Percentiles rank a stretch among this genome's conserved stretches.
Conservation (phyloP, 805 yeast species). For the Cyberlindnera maritima region DNA sequence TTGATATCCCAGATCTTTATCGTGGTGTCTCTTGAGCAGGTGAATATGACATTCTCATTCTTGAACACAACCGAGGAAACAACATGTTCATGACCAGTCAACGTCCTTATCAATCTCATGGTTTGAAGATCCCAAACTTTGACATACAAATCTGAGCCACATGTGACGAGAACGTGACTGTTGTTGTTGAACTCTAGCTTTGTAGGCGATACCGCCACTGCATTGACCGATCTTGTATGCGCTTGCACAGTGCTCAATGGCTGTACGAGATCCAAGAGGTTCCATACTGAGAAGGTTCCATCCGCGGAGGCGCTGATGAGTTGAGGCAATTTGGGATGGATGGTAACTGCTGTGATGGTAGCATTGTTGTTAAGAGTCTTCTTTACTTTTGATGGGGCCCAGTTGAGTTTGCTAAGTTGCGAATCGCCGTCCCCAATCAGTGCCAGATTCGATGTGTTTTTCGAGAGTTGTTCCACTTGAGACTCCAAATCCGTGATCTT, state of each 20-base stretch:
- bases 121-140: slow-evolving; percentile 68
- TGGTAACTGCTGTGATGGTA: slow-evolving; percentile 57
- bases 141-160: slow-evolving; percentile 51
- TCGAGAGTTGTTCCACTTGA: slow-evolving; percentile 47
- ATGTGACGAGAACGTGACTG: slow-evolving; percentile 39
- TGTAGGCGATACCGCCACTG: slow-evolving; percentile 53
- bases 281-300: slow-evolving; percentile 75
- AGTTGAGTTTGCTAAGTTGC: slow-evolving; percentile 20
- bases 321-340: slow-evolving; percentile 74
- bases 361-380: slow-evolving; percentile 35
- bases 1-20: slow-evolving; percentile 65
- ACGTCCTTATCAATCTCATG: slow-evolving; percentile 53
- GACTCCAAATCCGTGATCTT: slow-evolving; percentile 68
- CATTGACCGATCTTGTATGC: slow-evolving; percentile 69
- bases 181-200: slow-evolving; percentile 25
- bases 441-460: slow-evolving; percentile 36
- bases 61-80: slow-evolving; percentile 63
- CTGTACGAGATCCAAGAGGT: slow-evolving; percentile 51
- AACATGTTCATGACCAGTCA: slow-evolving; percentile 87
- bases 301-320: slow-evolving; percentile 62
- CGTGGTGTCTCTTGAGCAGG: slow-evolving; percentile 62
- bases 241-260: slow-evolving; percentile 67
- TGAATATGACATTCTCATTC: slow-evolving; percentile 44
- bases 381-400: slow-evolving; percentile 27
- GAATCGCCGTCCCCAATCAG: slow-evolving; percentile 28